Evolutionary conservation across 495 filamentous ascomycete species (phyloP).

Genomic region (Achaetomiella virescens): DNA sequence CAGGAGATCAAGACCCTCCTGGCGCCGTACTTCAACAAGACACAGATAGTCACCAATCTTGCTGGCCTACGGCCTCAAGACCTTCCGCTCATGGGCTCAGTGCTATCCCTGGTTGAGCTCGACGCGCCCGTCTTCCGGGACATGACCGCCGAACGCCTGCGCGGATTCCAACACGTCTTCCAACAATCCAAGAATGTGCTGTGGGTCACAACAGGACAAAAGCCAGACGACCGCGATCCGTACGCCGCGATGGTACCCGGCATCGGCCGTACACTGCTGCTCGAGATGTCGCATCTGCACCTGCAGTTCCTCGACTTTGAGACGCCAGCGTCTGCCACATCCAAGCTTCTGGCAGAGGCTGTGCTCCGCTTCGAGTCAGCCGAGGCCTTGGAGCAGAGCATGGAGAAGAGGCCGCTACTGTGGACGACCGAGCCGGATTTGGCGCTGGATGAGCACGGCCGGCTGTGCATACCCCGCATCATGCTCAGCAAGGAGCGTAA

Average conservation of each 20-base stretch:
- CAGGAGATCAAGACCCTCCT: constrained; percentile 36
- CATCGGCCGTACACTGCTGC: not conserved
- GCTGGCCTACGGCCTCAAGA: not conserved
- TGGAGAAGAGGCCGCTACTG: not conserved
- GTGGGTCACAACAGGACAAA: constrained; percentile 33
- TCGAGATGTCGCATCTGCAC: constrained; percentile 22
- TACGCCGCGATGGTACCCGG: constrained; percentile 7
- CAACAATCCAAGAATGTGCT: constrained; percentile 32
- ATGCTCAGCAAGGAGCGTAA: too few species aligned
- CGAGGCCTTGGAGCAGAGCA: not conserved
- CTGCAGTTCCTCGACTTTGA: constrained; percentile 27
- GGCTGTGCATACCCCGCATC: too few species aligned
- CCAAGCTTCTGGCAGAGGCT: too few species aligned
- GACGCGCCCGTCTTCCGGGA: constrained; percentile 30
- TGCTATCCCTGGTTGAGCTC: constrained; percentile 37
- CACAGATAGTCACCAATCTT: not conserved
- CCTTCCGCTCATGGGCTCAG: constrained; percentile 22
- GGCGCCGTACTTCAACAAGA: not conserved
- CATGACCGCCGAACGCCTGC: constrained; percentile 18
- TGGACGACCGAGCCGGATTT: too few species aligned
- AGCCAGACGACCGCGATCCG: not conserved
- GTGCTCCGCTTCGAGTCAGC: too few species aligned
- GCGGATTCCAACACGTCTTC: constrained; percentile 27
- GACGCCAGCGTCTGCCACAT: not conserved
- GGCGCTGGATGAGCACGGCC: too few species aligned